phyloP scores from a whole-genome alignment of 768 basidiomycete species.

The Plicaturopsis crispa region DNA sequence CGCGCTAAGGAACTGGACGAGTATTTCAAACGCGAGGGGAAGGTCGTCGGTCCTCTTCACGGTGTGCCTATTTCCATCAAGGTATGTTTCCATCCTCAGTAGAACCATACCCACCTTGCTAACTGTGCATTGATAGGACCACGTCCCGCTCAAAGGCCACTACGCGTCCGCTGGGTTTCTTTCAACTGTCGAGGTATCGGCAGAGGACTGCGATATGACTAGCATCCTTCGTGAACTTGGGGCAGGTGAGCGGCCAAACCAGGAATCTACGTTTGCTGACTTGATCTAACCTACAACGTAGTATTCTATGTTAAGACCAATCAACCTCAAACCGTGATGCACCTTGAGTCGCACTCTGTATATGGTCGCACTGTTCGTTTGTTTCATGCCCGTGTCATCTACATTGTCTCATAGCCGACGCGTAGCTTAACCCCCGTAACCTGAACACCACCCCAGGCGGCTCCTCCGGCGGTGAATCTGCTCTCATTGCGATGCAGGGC shows the following conservation, averaged over 20 bases:
- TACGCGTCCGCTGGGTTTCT: constrained; percentile 28
- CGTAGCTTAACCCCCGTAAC: constrained; percentile 39
- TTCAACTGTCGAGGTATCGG: no score
- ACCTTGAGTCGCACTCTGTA: constrained; percentile 25
- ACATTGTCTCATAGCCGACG: constrained; percentile 25
- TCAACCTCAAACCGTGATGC: constrained; percentile 34
- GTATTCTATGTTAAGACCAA: constrained; percentile 40
- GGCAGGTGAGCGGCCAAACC: constrained; percentile 27
- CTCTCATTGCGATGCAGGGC: constrained; percentile 38
- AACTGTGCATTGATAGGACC: no score
- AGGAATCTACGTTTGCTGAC: no score
- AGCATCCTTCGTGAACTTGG: constrained; percentile 34
- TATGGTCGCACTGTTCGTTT: constrained; percentile 21
- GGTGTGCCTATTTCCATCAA: constrained; percentile 34
- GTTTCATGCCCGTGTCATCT: constrained; percentile 15
- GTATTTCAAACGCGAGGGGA: constrained; percentile 26
- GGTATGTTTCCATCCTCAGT: constrained; percentile 13
- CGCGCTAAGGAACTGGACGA: constrained; percentile 35
- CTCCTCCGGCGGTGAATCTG: constrained; percentile 46
- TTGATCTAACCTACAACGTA: no score
- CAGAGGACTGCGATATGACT: constrained; percentile 20
- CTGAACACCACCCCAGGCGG: constrained; percentile 36
- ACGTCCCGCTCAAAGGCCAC: constrained; percentile 32
- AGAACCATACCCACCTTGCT: constrained; percentile 22
- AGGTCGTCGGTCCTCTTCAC: constrained; percentile 34